Evolutionary conservation across 441 rosid genomes (phyloP), one percentile per base, ranked within the genome.

Genomic region (Aquilaria agallochum): DNA sequence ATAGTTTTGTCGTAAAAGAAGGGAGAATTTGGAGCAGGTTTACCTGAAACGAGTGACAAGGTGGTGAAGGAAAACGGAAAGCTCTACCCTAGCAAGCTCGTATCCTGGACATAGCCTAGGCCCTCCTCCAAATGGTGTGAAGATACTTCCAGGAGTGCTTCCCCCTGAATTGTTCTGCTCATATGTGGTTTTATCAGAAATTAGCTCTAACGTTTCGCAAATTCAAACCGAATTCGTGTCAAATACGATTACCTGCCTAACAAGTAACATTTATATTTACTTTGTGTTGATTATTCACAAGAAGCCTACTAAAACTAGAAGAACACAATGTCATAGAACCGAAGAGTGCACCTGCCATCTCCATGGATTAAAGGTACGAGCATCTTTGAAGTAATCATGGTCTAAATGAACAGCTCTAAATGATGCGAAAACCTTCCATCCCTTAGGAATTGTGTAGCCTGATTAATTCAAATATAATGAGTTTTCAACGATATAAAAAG

Each of bases 291-390:
- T 20, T 20, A 20, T 20, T 20, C 27, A 20, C 27, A 20, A 20
- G 1, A 20, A 20, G 27, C 27, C 27, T 20, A 20, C 27, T 20
- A 20, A 20, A 20, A 20, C 27, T 20, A 20, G 27, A 20, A 20
- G 1, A 20, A 20, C 27, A 20, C 2, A 40, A 40, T 10, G 9
- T 40, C 7, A 40, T 5, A 20, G 9, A 46, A 4, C 34, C 11
- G 49, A 46, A n/a, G 63, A 12, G 11, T 4, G 4, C 65, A 85
- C 97, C 96, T 95, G 98, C 99, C 98, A 95, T 78, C 99, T 80
- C 99, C 99, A 95, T 11, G 98, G 99, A 65, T 92, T 86, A 72
- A 95, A 95, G 61, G 92, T 77, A 3, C 97, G 88, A 71, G 96
- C 92, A 11, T 95, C 96, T 70, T 86, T 80, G 77, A 92, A 95